Conservation (phyloP, 2,329 filamentous ascomycete genomes). For the Aspergillus terreus region DNA sequence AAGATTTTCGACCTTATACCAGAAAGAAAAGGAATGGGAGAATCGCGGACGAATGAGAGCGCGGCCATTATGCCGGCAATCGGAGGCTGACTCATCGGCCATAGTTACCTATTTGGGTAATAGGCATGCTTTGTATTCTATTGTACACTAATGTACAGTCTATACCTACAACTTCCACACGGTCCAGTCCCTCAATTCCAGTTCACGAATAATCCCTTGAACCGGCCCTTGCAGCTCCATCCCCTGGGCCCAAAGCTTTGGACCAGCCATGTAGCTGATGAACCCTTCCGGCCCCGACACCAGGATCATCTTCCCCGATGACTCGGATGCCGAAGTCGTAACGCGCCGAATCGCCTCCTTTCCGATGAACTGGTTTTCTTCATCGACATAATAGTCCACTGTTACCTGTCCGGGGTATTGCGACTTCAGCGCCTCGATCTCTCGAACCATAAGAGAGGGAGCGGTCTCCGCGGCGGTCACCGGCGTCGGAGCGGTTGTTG, state of each 20-base stretch:
- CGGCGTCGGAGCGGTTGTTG: not conserved
- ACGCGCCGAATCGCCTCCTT: slow-evolving; percentile 46
- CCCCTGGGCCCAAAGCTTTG: slow-evolving; percentile 71
- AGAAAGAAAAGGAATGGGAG: not conserved
- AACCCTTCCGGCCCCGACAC: slow-evolving; percentile 92
- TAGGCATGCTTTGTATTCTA: too few relatives aligned
- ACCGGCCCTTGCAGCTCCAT: slow-evolving; percentile 71
- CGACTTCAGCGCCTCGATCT: slow-evolving; percentile 61
- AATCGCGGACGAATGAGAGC: slow-evolving; percentile 11
- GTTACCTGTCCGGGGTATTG: slow-evolving; percentile 55
- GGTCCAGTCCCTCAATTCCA: slow-evolving; percentile 57
- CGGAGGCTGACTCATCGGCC: not conserved
- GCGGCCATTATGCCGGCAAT: slow-evolving; percentile 11
- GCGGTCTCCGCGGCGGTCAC: slow-evolving; percentile 1
- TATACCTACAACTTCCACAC: slow-evolving; percentile 54
- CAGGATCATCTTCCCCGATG: slow-evolving; percentile 57
- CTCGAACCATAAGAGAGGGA: slow-evolving; percentile 49
- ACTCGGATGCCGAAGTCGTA: slow-evolving; percentile 13
- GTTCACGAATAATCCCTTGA: slow-evolving; percentile 61
- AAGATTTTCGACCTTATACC: not conserved
- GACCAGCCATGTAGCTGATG: slow-evolving; percentile 72
- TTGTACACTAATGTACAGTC: not conserved
- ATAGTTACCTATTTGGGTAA: not conserved
- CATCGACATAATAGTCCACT: slow-evolving; percentile 77
- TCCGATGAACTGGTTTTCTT: slow-evolving; percentile 67